Evolutionary conservation across 805 yeast species (phyloP).

Genomic region (Tetrapisispora taiwanensis): DNA sequence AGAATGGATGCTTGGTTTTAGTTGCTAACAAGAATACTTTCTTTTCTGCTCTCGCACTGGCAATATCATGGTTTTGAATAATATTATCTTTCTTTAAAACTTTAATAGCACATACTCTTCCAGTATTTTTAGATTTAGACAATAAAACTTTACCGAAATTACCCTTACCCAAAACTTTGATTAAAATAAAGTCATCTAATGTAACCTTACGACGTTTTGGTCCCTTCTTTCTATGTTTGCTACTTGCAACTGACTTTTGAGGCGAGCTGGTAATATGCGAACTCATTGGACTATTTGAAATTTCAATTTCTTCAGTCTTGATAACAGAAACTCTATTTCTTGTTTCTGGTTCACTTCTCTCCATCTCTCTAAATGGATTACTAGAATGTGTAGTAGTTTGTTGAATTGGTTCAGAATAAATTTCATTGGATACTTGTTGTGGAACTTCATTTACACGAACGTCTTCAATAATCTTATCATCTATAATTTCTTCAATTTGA

Average conservation of each 20-base stretch:
- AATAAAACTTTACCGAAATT: conserved; percentile 97
- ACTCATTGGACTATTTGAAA: not conserved
- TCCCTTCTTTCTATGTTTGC: conserved; percentile 20
- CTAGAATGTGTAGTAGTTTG: conserved; percentile 3
- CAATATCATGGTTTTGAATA: conserved; percentile 91
- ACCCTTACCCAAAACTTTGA: conserved; percentile 96
- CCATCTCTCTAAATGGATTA: conserved; percentile 23
- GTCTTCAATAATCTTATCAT: not conserved
- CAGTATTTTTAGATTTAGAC: conserved; percentile 82
- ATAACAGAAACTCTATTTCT: conserved; percentile 7
- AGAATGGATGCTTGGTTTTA: conserved; percentile 83
- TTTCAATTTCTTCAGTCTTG: not conserved
- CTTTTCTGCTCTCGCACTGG: conserved; percentile 89
- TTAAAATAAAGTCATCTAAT: conserved; percentile 84
- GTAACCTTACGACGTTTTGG: conserved; percentile 64
- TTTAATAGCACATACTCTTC: conserved; percentile 84
- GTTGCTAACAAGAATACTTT: conserved; percentile 79
- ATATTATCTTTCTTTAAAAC: conserved; percentile 94
- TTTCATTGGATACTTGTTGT: conserved; percentile 1
- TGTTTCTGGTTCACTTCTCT: conserved; percentile 12
- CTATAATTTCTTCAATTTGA: conserved; percentile 1
- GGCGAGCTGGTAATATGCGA: conserved; percentile 11
- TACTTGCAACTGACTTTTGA: conserved; percentile 11
- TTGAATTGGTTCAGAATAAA: not conserved
- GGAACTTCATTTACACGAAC: not conserved